Percentiles rank a stretch among this genome's conserved stretches.
Evolutionary conservation across 129 eudicot species (phyloP).

Genomic region (Silybum marianum): DNA sequence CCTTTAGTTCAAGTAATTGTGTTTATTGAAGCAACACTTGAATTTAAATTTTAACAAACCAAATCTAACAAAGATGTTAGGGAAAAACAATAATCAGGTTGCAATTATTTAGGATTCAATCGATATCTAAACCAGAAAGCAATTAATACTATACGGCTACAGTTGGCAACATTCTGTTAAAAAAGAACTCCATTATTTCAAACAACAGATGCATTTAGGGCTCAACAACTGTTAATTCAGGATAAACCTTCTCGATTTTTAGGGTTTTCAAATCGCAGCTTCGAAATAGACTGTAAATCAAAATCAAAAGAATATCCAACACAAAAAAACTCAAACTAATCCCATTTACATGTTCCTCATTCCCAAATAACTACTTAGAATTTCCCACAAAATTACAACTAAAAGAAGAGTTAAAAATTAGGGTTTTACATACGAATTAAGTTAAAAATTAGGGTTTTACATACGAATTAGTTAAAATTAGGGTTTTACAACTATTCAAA

Average conservation of each 20-base stretch:
- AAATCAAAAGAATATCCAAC: background rate
- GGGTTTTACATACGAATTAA: conserved; percentile 14
- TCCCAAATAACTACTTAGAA: background rate
- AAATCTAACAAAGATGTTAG: too few species aligned
- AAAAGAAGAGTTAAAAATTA: conserved; percentile 3
- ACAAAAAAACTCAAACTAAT: background rate
- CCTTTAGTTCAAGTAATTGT: background rate
- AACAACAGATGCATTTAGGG: background rate
- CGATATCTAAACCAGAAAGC: background rate
- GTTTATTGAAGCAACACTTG: too few species aligned
- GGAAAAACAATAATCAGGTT: background rate
- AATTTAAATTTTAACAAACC: too few species aligned
- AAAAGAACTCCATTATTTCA: background rate
- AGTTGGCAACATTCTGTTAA: background rate
- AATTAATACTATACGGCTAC: background rate
- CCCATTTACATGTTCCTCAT: background rate
- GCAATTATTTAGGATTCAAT: background rate
- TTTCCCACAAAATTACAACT: too few species aligned
- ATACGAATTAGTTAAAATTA: background rate
- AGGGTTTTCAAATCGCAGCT: background rate
- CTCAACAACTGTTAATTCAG: background rate
- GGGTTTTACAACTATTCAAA: background rate
- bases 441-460: background rate
- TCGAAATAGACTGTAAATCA: background rate
- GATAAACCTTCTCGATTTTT: background rate